Evolutionary conservation across 2,329 filamentous ascomycete genomes (phyloP).

Genomic region (Ophiostoma quercus): DNA sequence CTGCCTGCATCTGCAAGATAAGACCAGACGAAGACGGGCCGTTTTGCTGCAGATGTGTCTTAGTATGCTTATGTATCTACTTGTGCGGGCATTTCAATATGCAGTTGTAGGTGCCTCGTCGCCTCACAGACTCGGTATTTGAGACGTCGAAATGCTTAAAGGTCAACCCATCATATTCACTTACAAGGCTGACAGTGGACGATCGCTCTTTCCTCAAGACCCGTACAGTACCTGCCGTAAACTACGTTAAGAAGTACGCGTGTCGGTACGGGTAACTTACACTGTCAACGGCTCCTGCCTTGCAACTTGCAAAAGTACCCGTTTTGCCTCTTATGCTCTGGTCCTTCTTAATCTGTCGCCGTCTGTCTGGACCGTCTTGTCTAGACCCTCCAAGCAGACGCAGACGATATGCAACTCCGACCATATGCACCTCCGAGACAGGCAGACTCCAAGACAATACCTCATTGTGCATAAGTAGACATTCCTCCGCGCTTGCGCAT

Average conservation of each 20-base stretch:
- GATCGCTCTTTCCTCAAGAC: not conserved
- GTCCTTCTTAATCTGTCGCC: not conserved
- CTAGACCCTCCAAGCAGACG: not conserved
- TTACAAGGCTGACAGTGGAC: not conserved
- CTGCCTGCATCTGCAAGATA: not conserved
- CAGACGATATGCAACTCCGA: not conserved
- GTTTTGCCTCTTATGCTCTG: conserved; percentile 7
- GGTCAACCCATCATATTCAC: too few species aligned
- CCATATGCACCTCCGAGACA: not conserved
- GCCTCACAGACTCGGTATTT: not conserved
- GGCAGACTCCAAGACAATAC: not conserved
- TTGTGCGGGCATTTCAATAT: not conserved
- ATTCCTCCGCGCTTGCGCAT: conserved; percentile 9
- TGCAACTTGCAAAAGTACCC: not conserved
- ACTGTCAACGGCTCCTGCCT: not conserved
- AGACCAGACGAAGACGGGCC: conserved; percentile 1
- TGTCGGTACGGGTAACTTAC: too few species aligned
- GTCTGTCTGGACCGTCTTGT: not conserved
- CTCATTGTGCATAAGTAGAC: conserved; percentile 1
- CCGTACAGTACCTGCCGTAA: not conserved
- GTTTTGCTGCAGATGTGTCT: not conserved
- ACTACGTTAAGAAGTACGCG: not conserved
- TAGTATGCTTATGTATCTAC: not conserved
- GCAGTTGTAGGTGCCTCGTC: not conserved
- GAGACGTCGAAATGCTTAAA: too few species aligned